These are phyloP conservation scores for Bertia moriformis DNA, from an alignment of 2,329 filamentous ascomycete genomes.

Conservation along the genomic window DNA sequence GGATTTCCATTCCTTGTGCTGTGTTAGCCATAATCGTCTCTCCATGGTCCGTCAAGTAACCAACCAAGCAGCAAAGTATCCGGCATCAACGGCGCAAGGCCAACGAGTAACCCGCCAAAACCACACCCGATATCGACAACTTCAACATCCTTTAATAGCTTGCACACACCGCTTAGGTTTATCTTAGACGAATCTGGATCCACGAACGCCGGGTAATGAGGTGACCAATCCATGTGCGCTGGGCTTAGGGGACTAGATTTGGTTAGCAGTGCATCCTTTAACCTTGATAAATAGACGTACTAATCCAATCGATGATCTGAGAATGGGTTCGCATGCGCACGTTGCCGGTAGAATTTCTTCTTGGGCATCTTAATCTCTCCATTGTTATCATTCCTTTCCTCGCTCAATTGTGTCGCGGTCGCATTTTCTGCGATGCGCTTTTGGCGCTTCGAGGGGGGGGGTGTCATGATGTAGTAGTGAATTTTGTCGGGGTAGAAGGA, in stretches of 20 bases:
- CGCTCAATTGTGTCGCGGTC: too few relatives aligned
- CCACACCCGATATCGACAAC: slow-evolving; percentile 95
- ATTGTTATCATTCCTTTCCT: too few relatives aligned
- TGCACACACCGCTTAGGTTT: background rate
- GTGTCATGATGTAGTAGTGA: background rate
- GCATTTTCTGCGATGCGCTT: background rate
- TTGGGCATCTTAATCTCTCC: slow-evolving; percentile 53
- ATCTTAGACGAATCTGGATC: slow-evolving; percentile 15
- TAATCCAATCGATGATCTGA: slow-evolving; percentile 84
- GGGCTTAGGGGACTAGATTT: slow-evolving; percentile 58
- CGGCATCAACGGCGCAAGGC: slow-evolving; percentile 67
- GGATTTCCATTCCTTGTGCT: background rate
- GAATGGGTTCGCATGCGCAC: slow-evolving; percentile 95
- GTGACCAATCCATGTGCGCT: slow-evolving; percentile 78
- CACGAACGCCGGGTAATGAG: slow-evolving; percentile 65
- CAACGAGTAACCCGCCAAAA: slow-evolving; percentile 81
- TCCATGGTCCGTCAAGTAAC: slow-evolving; percentile 10
- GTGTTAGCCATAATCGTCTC: too few relatives aligned
- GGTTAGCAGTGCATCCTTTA: background rate
- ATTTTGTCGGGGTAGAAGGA: too few relatives aligned
- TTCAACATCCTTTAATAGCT: slow-evolving; percentile 53
- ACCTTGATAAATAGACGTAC: slow-evolving; percentile 33
- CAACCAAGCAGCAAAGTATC: slow-evolving; percentile 69
- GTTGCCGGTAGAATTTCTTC: slow-evolving; percentile 92
- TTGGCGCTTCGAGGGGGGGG: background rate